These are phyloP conservation scores for Ogataea paradorogensis DNA, from an alignment of 805 yeast genomes.

Conservation along the genomic window DNA sequence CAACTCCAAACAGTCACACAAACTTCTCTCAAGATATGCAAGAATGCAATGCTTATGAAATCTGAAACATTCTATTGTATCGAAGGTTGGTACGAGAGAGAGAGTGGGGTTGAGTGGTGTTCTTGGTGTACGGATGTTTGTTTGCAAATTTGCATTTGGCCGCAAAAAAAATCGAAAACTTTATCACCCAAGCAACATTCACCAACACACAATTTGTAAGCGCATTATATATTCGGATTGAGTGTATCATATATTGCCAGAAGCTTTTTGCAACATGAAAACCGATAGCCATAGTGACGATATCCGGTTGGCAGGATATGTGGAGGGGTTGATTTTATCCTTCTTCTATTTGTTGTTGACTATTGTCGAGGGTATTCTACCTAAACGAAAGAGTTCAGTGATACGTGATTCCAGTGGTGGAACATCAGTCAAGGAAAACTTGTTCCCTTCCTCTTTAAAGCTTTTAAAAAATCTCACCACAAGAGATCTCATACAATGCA, in stretches of 20 bases:
- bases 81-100: too few relatives aligned
- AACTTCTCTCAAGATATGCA: too few relatives aligned
- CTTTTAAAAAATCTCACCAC: slow-evolving; percentile 19
- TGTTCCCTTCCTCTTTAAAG: slow-evolving; percentile 15
- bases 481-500: slow-evolving; percentile 35
- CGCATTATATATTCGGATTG: too few relatives aligned
- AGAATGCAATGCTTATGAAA: too few relatives aligned
- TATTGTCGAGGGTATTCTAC: slow-evolving; percentile 1
- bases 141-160: slow-evolving; percentile 1
- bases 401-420: neutral
- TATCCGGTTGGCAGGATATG: slow-evolving; percentile 1
- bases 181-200: neutral
- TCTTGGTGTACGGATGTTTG: slow-evolving; percentile 4
- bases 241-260: too few relatives aligned
- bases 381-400: neutral
- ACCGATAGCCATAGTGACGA: neutral
- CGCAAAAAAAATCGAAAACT: slow-evolving; percentile 3
- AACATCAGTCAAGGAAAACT: slow-evolving; percentile 3
- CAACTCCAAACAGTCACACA: too few relatives aligned
- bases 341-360: neutral
- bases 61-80: too few relatives aligned
- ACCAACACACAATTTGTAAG: neutral
- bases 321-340: neutral
- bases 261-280: neutral
- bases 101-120: too few relatives aligned